A percentile compares a stretch with the other conserved stretches of the same genome.
Conservation (phyloP, 2,329 filamentous ascomycete species). For the Arthrobotrys sphaeroides region DNA sequence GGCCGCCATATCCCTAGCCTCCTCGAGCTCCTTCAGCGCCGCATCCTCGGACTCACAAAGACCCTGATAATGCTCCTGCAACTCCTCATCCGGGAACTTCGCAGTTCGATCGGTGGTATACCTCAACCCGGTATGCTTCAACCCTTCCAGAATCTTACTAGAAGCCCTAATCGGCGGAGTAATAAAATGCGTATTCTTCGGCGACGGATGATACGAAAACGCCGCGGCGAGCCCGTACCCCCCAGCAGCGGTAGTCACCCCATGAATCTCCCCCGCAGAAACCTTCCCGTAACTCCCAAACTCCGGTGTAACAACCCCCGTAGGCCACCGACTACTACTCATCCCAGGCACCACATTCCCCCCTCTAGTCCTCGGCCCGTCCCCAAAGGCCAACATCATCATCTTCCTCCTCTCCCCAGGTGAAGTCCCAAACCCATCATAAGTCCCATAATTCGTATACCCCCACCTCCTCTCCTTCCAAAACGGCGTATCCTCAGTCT, state of each 20-base stretch:
- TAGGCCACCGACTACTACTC: conserved; percentile 47
- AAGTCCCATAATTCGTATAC: conserved; percentile 41
- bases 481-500: conserved; percentile 49
- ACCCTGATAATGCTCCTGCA: conserved; percentile 50
- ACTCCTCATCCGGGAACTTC: conserved; percentile 44
- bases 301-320: conserved; percentile 36
- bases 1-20: conserved; percentile 36
- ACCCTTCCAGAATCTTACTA: conserved; percentile 44
- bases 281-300: conserved; percentile 43
- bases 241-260: not conserved
- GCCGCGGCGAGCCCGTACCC: conserved; percentile 43
- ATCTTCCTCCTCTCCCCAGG: conserved; percentile 43
- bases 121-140: conserved; percentile 38
- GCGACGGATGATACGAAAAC: conserved; percentile 48
- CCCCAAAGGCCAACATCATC: conserved; percentile 25
- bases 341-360: conserved; percentile 43
- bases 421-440: conserved; percentile 34
- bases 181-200: conserved; percentile 47
- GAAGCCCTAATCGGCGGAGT: conserved; percentile 50
- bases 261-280: not conserved
- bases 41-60: conserved; percentile 40
- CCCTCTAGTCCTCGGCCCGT: conserved; percentile 29
- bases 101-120: conserved; percentile 28
- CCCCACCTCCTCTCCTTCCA: conserved; percentile 51
- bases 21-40: conserved; percentile 40